Base-by-base conservation (phyloP, 140 eudicot species). In the Ambrosia hybrid region DNA sequence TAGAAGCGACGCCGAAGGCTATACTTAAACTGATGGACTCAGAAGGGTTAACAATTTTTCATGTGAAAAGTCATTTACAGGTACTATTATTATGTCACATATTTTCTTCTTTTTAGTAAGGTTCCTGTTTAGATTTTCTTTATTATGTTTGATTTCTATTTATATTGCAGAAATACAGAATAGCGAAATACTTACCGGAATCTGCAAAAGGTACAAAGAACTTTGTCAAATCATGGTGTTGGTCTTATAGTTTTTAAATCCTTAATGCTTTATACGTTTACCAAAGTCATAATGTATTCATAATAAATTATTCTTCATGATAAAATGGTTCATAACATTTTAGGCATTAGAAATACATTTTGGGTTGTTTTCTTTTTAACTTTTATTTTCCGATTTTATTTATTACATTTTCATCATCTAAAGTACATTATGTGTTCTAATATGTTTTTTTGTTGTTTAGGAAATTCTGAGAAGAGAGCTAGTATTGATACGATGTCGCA, bases 1-100 rank as follows among this genome's bases (percentile, higher is more conserved):
- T 75, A 93, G 99, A 93, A 91, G 99, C 99, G 36, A 93, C 99
- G 5, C 97, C 99, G 3, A 90, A 90, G 84, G 97, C 97, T 13
- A 86, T 93, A 60, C 80, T 90, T 72, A 93, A 85, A 81, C 63
- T 93, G 70, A 93, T 93, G 99, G 96, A 93, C 68, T 73, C 97
- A 0, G 90, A 93, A 34, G 96, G 91, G 57, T 83, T 93, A 71
- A 93, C 99, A 7, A 88, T 94, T 71, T 94, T 84, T 82, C 99
- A 94, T 83, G 92, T 94, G 53, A 94, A 90, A 84, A 94, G 99
- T 68, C 99, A 94, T 83, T 76, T 94, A 67, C 97, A 93, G 97
- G 99, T 93, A 77, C 5, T 17, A 0, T 66, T 71, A 48, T 48
- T 16, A 38, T 60, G n/a, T 6, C 30, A 72, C 12, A 30, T 51